phyloP scores from a whole-genome alignment of 2,329 filamentous ascomycete species.

The Neoarthrinium moseri region DNA sequence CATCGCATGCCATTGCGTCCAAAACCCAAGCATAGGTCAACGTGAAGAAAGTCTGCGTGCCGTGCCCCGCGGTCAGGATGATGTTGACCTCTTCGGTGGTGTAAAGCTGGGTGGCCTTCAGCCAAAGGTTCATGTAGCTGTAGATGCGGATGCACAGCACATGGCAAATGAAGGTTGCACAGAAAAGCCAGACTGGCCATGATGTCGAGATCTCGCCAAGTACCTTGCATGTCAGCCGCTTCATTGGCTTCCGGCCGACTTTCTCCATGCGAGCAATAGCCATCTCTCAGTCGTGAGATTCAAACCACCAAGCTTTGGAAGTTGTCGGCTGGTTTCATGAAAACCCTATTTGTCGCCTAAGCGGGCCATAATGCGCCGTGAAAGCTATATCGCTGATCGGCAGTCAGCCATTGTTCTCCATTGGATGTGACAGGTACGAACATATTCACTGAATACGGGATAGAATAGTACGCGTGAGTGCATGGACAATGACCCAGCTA shows the following conservation, averaged over 20 bases:
- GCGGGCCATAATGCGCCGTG: no score
- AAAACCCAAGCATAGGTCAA: slow-evolving; percentile 53
- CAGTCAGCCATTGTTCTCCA: no score
- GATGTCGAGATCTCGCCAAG: slow-evolving; percentile 26
- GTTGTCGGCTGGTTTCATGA: slow-evolving; percentile 25
- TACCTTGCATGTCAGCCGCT: slow-evolving; percentile 26
- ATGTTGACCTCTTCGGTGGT: slow-evolving; percentile 46
- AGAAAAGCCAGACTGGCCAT: slow-evolving; percentile 31
- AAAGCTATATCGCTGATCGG: no score
- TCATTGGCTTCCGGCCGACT: slow-evolving; percentile 26
- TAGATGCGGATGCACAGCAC: slow-evolving; percentile 34
- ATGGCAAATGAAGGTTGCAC: slow-evolving; percentile 30
- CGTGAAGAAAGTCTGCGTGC: slow-evolving; percentile 44
- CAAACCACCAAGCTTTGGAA: slow-evolving; percentile 22
- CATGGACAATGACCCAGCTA: no score
- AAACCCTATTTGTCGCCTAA: no score
- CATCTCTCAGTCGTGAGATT: slow-evolving; percentile 20
- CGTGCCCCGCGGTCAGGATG: slow-evolving; percentile 42
- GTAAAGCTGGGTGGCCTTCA: slow-evolving; percentile 30
- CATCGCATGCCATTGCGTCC: slow-evolving; percentile 48
- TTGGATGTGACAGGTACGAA: no score
- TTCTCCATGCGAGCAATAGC: slow-evolving; percentile 21
- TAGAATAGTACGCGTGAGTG: no score
- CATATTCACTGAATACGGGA: no score
- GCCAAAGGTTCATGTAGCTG: slow-evolving; percentile 33